Evolutionary conservation across 495 filamentous ascomycete genomes (phyloP), one percentile per base, ranked within the genome.

Genomic region (Aspergillus hancockii): DNA sequence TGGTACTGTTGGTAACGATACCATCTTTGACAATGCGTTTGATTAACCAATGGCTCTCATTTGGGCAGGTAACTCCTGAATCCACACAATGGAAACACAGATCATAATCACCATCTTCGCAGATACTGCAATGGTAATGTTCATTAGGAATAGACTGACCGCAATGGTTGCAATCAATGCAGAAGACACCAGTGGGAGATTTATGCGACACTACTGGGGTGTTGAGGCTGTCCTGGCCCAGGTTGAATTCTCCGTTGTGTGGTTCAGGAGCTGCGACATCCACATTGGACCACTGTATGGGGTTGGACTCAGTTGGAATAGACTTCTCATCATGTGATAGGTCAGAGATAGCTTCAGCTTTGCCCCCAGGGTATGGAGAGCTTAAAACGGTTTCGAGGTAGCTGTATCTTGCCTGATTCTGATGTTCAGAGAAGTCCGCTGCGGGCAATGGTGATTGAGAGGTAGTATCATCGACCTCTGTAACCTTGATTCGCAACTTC

Each of bases 111-210:
- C 94, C 94, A 53, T 88, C 80, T 61, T 97, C 90, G 72, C 95
- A 99, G 55, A 86, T 89, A 65, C 90, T 88, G 79, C 94, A 99
- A 75, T 99, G 94, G 71, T 90, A 99, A 68, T 99, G 94, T 22
- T 83, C 83, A 62, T 91, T 85, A 34, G 86, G 79, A 64, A 97
- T 91, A 34, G 85, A 81, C 22, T 74, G 74, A 55, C 93, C 85
- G 68, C 94, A 99, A 66, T 85, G 82, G 75, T 99, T 97, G 84
- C 94, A 99, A 79, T 89, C 96, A 52, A 98, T 92, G 36, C 83
- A 85, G 70, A 80, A 81, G 32, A 71, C 64, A 12, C 75, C 73
- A 19, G 60, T 64, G 30, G 64, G 54, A 4, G 73, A 72, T 13
- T 47, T 65, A 60, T 77, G 73, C 28, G 70, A 70, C 49, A 75